A percentile compares a stretch with the other conserved stretches of the same genome.
phyloP scores from a whole-genome alignment of 129 eudicot genomes.

The Scalesia atractyloides region DNA sequence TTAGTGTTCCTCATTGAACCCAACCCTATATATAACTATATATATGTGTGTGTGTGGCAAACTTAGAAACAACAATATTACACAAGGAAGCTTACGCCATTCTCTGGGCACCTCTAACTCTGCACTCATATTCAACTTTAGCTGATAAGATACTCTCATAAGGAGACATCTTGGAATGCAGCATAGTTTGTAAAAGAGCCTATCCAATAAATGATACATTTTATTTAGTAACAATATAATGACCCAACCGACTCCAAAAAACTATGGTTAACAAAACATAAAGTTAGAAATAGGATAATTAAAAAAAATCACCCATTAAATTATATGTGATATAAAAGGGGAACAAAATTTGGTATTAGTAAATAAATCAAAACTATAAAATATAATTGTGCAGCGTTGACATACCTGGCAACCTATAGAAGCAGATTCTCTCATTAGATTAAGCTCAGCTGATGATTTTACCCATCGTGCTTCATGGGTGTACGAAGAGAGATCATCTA shows the following conservation, averaged over 20 bases:
- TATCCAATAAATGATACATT: constrained; percentile 27
- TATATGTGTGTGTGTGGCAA: background rate
- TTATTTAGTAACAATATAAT: constrained; percentile 16
- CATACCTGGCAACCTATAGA: constrained; percentile 87
- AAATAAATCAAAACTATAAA: background rate
- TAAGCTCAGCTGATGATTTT: constrained; percentile 81
- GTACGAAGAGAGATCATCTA: constrained; percentile 63
- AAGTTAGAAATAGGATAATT: background rate
- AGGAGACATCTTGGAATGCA: constrained; percentile 69
- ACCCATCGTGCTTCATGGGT: constrained; percentile 87
- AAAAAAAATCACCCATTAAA: background rate
- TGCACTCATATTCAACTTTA: constrained; percentile 91
- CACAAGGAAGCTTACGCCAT: constrained; percentile 72
- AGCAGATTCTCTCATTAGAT: constrained; percentile 79
- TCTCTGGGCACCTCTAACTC: constrained; percentile 89
- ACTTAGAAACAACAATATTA: background rate
- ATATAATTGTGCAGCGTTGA: background rate
- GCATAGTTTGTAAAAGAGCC: constrained; percentile 87
- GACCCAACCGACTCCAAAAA: background rate
- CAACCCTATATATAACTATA: too few relatives aligned
- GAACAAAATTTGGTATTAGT: background rate
- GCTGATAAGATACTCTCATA: constrained; percentile 77
- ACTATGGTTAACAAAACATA: constrained; percentile 13
- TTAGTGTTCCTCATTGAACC: too few relatives aligned
- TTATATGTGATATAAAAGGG: background rate